Base-by-base conservation (phyloP, 2,329 filamentous ascomycete species). In the Pseudogymnoascus sp. region DNA sequence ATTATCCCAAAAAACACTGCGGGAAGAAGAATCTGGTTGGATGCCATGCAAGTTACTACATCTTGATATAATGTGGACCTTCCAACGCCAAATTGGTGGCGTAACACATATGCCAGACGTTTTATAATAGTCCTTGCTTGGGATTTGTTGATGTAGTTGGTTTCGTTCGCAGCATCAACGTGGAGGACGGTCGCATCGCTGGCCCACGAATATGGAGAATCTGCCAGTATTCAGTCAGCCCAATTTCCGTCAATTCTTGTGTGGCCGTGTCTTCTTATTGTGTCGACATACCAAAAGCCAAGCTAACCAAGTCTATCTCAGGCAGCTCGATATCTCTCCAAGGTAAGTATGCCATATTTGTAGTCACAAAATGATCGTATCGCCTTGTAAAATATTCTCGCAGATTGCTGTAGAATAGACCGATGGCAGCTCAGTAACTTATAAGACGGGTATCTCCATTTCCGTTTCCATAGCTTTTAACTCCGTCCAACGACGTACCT, bases 1-100 rank as follows among this genome's bases (percentile, higher is more conserved):
- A 91, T 79, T 21, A 89, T 80, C 14, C 90, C 90, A 73, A 91
- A 79, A 63, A 93, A 84, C 0, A 90, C 42, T 26, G 42, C n/a
- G 6, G 42, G 42, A 47, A 47, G 42, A 29, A 47, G 21, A 47
- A 47, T 47, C 42, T 47, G 42, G 42, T 47, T 47, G 21, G 42
- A 7, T 47, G 42, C 42, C 6, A 47, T n/a, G 42, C 42, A 47
- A 26, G 42, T 47, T 47, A 47, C 42, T n/a, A 47, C 42, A 47
- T 47, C 42, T 47, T 47, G 21, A 26, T 47, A 26, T 47, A 47
- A 47, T 47, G 21, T 21, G n/a, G 2, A 21, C 13, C 21, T 47
- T 11, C 42, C 42, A 2, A 47, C 13, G 21, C 6, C 13, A 26
- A 26, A 47, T 47, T 8, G 42, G 6, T 47, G 2, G 5, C 42